These are phyloP conservation scores for Mycena filopes DNA, from an alignment of 768 basidiomycete species.

Conservation along the genomic window DNA sequence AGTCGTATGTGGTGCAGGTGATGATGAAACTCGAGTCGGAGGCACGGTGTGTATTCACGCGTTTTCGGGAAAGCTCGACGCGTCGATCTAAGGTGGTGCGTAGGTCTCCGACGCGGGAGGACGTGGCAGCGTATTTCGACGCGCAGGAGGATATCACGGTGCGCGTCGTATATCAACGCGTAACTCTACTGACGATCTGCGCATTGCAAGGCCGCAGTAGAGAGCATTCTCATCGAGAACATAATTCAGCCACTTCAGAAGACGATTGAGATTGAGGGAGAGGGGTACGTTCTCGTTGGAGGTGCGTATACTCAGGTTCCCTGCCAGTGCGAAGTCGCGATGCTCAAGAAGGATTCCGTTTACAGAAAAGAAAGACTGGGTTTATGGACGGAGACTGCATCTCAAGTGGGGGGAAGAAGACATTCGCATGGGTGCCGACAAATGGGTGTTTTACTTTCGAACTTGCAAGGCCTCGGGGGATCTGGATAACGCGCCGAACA, in stretches of 20 bases:
- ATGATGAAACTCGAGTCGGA: constrained; percentile 19
- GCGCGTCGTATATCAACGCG: too few species aligned
- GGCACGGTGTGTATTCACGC: neutral
- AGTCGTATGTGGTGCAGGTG: constrained; percentile 26
- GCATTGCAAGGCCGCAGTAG: constrained; percentile 13
- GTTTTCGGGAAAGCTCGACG: neutral
- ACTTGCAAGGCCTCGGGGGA: neutral
- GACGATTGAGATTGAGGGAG: constrained; percentile 23
- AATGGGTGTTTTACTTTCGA: constrained; percentile 31
- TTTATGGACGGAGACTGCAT: constrained; percentile 17
- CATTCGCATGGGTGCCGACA: constrained; percentile 13
- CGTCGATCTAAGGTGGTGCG: neutral
- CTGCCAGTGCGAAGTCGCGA: neutral
- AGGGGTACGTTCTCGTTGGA: constrained; percentile 26
- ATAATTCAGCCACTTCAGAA: constrained; percentile 8
- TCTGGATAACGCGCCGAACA: neutral
- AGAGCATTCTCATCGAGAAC: constrained; percentile 21
- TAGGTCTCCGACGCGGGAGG: constrained; percentile 24
- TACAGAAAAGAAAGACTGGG: constrained; percentile 28
- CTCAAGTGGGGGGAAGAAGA: constrained; percentile 27
- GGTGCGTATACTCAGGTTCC: constrained; percentile 12
- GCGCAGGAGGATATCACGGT: constrained; percentile 32
- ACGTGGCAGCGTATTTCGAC: constrained; percentile 27
- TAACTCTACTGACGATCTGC: neutral
- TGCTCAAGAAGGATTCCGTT: neutral